These are phyloP conservation scores for Furcasterigmium furcatum DNA, from an alignment of 2,329 filamentous ascomycete species.

Conservation along the genomic window DNA sequence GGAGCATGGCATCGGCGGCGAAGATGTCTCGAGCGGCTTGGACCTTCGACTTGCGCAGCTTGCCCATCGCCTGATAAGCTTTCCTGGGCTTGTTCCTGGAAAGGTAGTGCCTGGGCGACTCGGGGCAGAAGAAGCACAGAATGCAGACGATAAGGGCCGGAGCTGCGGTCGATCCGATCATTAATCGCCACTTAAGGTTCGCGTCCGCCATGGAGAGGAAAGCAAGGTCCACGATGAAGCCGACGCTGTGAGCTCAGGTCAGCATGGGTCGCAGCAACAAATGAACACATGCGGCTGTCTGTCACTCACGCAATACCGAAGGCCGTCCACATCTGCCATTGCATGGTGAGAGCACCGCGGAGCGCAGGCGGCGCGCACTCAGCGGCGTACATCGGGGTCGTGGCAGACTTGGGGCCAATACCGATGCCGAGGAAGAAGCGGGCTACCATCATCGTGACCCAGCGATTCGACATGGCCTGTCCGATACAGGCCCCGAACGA, in stretches of 20 bases:
- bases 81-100: constrained; percentile 41
- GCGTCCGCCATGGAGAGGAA: background rate
- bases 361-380: constrained; percentile 63
- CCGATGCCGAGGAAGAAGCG: constrained; percentile 68
- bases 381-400: constrained; percentile 66
- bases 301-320: constrained; percentile 46
- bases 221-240: constrained; percentile 1
- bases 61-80: constrained; percentile 42
- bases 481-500: constrained; percentile 53
- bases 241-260: background rate
- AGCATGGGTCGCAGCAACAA: background rate
- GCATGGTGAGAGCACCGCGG: constrained; percentile 69
- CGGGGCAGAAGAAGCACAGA: constrained; percentile 47
- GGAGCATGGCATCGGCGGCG: constrained; percentile 54
- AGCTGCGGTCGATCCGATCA: constrained; percentile 65
- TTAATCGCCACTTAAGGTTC: constrained; percentile 62
- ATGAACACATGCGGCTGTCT: no score
- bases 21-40: constrained; percentile 55
- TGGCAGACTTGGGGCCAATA: constrained; percentile 68
- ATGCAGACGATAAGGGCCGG: constrained; percentile 54
- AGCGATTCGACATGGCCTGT: constrained; percentile 41
- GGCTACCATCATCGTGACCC: constrained; percentile 69
- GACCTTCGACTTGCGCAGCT: constrained; percentile 46
- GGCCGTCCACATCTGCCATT: constrained; percentile 59
- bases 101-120: constrained; percentile 49